Evolutionary conservation across 2,329 filamentous ascomycete genomes (phyloP).

Genomic region (Colletotrichum lupini): DNA sequence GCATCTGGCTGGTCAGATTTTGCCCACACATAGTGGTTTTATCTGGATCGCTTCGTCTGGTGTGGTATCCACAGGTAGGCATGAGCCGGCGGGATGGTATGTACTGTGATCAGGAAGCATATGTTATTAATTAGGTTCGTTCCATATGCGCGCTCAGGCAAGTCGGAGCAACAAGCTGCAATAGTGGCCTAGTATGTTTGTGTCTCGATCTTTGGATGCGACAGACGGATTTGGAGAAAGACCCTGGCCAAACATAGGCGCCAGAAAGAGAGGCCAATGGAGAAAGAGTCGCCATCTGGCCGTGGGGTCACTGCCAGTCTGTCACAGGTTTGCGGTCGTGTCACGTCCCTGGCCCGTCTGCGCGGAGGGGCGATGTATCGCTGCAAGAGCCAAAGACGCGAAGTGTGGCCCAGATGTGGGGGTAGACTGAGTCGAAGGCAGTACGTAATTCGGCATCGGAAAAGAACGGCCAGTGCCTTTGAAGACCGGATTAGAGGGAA

Average conservation of each 20-base stretch:
- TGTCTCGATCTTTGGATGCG: neutral
- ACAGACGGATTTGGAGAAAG: neutral
- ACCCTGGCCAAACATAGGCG: neutral
- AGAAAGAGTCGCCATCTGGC: neutral
- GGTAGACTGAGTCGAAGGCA: constrained; percentile 23
- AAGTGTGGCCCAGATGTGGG: constrained; percentile 19
- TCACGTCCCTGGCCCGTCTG: constrained; percentile 2
- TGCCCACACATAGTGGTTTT: neutral
- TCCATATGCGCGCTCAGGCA: neutral
- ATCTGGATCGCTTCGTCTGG: neutral
- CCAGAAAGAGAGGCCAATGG: neutral
- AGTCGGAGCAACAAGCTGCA: neutral
- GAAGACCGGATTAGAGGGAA: neutral
- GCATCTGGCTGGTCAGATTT: neutral
- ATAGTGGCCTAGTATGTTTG: neutral
- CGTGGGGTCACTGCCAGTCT: neutral
- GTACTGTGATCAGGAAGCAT: neutral
- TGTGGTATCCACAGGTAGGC: constrained; percentile 13
- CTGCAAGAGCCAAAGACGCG: neutral
- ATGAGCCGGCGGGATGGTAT: neutral
- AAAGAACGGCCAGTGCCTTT: neutral
- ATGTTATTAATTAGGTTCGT: neutral
- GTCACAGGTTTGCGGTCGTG: neutral
- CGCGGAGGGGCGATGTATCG: constrained; percentile 1
- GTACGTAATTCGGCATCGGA: constrained; percentile 11